Conservation (phyloP, 176 grass and related monocot genomes). For the Saccharum officinarum region DNA sequence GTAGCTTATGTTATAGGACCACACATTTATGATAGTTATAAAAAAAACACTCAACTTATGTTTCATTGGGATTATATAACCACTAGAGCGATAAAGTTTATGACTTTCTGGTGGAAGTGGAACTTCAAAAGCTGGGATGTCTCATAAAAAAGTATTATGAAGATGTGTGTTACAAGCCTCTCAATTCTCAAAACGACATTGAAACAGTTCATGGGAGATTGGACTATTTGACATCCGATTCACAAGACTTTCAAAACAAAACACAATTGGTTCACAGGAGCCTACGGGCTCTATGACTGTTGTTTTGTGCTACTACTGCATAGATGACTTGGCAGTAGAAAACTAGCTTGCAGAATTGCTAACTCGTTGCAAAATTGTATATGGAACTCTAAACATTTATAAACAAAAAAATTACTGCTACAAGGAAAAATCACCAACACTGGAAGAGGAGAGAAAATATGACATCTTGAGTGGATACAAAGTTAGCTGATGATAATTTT, state of each 20-base stretch:
- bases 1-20: background rate
- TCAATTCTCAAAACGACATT: background rate
- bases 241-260: background rate
- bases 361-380: background rate
- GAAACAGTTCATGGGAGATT: background rate
- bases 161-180: background rate
- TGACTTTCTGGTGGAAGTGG: background rate
- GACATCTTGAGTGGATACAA: background rate
- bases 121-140: background rate
- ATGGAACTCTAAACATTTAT: background rate
- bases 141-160: slow-evolving; percentile 16
- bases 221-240: background rate
- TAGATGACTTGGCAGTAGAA: background rate
- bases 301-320: background rate
- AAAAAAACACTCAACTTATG: background rate
- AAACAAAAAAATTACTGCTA: background rate
- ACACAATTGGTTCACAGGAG: background rate
- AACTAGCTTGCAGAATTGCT: background rate
- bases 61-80: slow-evolving; percentile 5
- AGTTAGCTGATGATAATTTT: background rate
- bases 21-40: slow-evolving; percentile 5
- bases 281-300: background rate
- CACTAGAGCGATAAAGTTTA: background rate
- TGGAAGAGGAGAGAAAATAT: background rate
- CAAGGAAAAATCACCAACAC: background rate